A percentile compares a stretch with the other conserved stretches of the same genome.
Conservation (phyloP, 345 rosid genomes). For the Fremontodendron californicum region DNA sequence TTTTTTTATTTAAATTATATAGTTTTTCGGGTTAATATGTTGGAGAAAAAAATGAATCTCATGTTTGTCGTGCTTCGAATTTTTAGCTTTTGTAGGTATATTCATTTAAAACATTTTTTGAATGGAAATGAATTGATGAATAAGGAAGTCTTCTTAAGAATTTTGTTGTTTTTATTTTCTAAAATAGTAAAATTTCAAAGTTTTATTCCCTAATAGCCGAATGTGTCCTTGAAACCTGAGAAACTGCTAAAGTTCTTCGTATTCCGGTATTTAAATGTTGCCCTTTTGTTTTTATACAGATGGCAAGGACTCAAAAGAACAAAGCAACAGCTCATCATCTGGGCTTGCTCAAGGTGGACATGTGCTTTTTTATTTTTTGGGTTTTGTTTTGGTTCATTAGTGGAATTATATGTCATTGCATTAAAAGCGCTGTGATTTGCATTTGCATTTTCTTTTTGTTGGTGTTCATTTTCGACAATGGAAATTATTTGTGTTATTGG, state of each 20-base stretch:
- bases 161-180: neutral
- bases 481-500: neutral
- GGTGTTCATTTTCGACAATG: neutral
- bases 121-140: neutral
- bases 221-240: neutral
- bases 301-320: slow-evolving; percentile 97
- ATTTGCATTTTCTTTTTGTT: neutral
- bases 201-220: neutral
- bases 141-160: neutral
- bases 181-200: neutral
- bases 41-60: neutral
- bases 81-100: neutral
- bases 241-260: neutral
- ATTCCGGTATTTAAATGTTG: neutral
- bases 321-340: slow-evolving; percentile 98
- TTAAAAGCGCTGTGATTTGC: neutral
- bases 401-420: neutral
- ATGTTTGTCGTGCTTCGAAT: neutral
- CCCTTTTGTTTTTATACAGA: slow-evolving; percentile 39
- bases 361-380: neutral
- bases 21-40: neutral
- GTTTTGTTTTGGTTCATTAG: neutral
- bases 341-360: slow-evolving; percentile 81
- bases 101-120: neutral
- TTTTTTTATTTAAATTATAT: neutral